Evolutionary conservation across 352 stramenopile genomes (phyloP).

Genomic region (Phytophthora litchii): DNA sequence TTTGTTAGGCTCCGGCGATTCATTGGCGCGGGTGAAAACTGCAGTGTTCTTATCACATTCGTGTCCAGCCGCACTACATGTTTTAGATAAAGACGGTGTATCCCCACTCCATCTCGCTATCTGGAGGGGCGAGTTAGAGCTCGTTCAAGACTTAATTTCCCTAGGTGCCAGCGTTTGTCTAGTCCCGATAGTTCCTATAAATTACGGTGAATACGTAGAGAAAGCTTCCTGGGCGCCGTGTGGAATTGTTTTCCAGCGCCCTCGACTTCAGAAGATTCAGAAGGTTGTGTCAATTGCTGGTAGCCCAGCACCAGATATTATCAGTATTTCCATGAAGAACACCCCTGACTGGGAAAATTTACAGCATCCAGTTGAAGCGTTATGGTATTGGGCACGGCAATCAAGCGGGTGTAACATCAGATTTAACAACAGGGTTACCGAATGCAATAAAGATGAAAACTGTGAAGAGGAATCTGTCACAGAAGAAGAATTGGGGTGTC

Average conservation of each 20-base stretch:
- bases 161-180: conserved; percentile 48
- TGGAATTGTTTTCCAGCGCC: conserved; percentile 36
- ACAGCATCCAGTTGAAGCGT: conserved; percentile 23
- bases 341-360: conserved; percentile 17
- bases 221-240: conserved; percentile 59
- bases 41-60: conserved; percentile 35
- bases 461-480: not conserved
- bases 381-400: conserved; percentile 39
- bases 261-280: not conserved
- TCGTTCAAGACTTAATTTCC: conserved; percentile 50
- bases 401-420: not conserved
- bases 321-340: not conserved
- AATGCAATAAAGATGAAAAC: not conserved
- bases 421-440: not conserved
- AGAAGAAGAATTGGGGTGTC: conserved; percentile 27
- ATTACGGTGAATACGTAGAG: not conserved
- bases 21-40: conserved; percentile 2
- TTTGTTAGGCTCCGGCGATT: conserved; percentile 20
- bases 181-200: not conserved
- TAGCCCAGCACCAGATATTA: not conserved
- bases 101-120: conserved; percentile 60
- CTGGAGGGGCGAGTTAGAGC: conserved; percentile 24
- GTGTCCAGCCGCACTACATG: conserved; percentile 41
- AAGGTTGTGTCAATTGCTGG: not conserved
- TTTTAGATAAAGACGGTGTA: conserved; percentile 46